Percentiles rank a stretch among this genome's conserved stretches.
Evolutionary conservation across 257 asterid genomes (phyloP).

Genomic region (Salvia hispanica): DNA sequence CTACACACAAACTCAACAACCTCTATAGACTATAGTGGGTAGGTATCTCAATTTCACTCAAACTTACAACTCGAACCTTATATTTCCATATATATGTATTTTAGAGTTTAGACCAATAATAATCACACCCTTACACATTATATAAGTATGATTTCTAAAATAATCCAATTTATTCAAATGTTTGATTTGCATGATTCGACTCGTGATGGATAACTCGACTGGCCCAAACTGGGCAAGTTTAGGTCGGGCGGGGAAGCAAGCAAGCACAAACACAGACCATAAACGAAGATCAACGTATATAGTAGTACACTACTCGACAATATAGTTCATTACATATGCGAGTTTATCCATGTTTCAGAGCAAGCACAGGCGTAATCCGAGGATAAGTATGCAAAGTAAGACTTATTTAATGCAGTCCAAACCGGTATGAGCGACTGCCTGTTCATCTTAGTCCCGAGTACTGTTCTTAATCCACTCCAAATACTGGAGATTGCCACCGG

Average conservation of each 20-base stretch:
- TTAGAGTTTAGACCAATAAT: background rate
- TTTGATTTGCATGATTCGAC: no score
- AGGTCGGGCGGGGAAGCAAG: background rate
- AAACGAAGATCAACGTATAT: no score
- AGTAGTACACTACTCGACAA: background rate
- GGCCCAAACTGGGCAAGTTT: no score
- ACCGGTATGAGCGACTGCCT: constrained; percentile 7
- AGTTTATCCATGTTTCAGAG: background rate
- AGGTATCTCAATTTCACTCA: background rate
- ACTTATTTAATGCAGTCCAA: background rate
- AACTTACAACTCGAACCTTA: background rate
- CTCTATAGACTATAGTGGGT: background rate
- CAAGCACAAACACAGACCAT: background rate
- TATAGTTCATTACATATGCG: background rate
- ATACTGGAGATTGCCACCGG: constrained; percentile 73
- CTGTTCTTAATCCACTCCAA: constrained; percentile 89
- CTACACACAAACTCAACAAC: constrained; percentile 8
- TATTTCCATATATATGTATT: background rate
- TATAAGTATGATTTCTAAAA: no score
- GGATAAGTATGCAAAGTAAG: constrained; percentile 24
- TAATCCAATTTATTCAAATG: no score
- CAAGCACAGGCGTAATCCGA: background rate
- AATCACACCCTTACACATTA: background rate
- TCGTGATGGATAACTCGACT: no score
- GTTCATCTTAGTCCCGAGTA: constrained; percentile 53